Conservation (phyloP, 345 rosid genomes). For the Euphorbia pulcherrima region DNA sequence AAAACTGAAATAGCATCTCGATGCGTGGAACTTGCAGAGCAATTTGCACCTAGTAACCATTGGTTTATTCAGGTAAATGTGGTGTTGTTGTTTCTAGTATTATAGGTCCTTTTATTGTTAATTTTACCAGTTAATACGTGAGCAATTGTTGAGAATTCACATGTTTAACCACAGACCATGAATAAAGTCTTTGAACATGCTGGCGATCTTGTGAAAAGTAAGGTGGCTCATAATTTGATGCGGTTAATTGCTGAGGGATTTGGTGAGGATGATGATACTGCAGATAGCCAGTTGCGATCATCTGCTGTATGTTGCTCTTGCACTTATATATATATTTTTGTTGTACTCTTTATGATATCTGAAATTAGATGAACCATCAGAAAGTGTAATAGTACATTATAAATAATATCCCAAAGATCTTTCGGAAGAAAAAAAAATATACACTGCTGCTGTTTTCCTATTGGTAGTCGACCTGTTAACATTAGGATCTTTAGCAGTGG, state of each 20-base stretch:
- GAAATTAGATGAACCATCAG: not conserved
- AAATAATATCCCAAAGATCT: not conserved
- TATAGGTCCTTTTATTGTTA: not conserved
- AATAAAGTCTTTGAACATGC: conserved; percentile 97
- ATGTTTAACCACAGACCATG: conserved; percentile 59
- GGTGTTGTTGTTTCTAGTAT: conserved; percentile 10
- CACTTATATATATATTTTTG: conserved; percentile 14
- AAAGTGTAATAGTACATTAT: not conserved
- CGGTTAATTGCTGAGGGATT: conserved; percentile 95
- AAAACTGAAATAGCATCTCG: conserved; percentile 97
- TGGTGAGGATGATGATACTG: conserved; percentile 84
- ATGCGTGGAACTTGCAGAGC: conserved; percentile 93
- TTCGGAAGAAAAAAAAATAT: not conserved
- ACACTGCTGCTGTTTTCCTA: not conserved
- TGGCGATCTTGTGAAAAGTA: conserved; percentile 86
- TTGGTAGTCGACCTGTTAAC: not conserved
- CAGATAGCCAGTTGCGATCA: conserved; percentile 82
- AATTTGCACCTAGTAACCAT: conserved; percentile 95
- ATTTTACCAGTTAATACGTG: conserved; percentile 8
- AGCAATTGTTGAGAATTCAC: conserved; percentile 19
- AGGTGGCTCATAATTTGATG: conserved; percentile 95
- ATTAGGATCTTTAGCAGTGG: not conserved
- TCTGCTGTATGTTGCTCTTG: conserved; percentile 74
- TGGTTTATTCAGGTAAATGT: conserved; percentile 91
- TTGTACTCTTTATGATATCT: not conserved